Conservation (phyloP, 2,329 filamentous ascomycete species). For the Neurospora sp. region DNA sequence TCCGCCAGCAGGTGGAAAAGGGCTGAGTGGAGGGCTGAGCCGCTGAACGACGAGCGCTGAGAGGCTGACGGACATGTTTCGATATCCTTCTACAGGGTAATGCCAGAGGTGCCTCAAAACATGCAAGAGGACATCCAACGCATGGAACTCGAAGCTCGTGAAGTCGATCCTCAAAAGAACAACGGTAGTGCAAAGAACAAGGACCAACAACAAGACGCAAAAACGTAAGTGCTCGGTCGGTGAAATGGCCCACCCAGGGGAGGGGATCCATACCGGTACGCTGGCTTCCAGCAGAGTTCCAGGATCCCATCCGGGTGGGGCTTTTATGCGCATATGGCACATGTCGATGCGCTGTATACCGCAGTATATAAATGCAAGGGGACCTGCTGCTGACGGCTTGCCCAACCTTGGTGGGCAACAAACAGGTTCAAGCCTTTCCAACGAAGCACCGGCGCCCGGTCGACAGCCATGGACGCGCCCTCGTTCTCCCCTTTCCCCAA, state of each 20-base stretch:
- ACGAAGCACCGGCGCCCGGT: conserved; percentile 26
- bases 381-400: conserved; percentile 10
- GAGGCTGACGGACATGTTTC: neutral
- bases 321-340: neutral
- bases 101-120: conserved; percentile 91
- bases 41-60: conserved; percentile 23
- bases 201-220: conserved; percentile 13
- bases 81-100: conserved; percentile 54
- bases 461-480: conserved; percentile 48
- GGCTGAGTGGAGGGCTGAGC: neutral
- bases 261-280: neutral
- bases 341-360: neutral
- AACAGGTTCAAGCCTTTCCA: conserved; percentile 34
- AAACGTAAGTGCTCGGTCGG: conserved; percentile 16
- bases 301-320: neutral
- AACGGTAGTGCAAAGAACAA: conserved; percentile 6
- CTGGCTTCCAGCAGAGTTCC: neutral
- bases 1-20: neutral
- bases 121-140: conserved; percentile 92
- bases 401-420: conserved; percentile 2
- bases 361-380: conserved; percentile 6
- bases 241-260: neutral
- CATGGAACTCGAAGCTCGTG: conserved; percentile 71
- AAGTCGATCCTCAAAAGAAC: conserved; percentile 30
- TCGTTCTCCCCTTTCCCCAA: conserved; percentile 90